phyloP scores from a whole-genome alignment of 495 filamentous ascomycete species.

The Aspergillus ellipticus region DNA sequence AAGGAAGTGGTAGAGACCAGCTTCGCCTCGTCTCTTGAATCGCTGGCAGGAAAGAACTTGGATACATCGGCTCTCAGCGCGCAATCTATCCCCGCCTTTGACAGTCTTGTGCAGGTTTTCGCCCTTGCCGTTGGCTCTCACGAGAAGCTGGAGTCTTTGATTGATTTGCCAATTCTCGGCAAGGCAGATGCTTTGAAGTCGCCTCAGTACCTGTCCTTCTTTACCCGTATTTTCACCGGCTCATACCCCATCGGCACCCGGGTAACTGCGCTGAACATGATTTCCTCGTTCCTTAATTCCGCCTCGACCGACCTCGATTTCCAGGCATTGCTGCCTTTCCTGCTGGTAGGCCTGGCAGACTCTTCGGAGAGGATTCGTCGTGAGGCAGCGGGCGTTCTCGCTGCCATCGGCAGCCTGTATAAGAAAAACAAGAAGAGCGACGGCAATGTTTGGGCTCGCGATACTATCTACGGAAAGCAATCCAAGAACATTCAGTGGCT shows the following conservation, averaged over 20 bases:
- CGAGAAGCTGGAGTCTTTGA: conserved; percentile 52
- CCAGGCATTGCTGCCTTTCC: conserved; percentile 75
- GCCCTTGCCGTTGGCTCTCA: conserved; percentile 51
- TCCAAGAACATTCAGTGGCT: conserved; percentile 56
- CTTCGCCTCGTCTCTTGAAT: conserved; percentile 36
- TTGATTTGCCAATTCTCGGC: conserved; percentile 54
- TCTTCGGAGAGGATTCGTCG: conserved; percentile 66
- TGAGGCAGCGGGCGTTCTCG: conserved; percentile 63
- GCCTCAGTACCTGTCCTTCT: conserved; percentile 71
- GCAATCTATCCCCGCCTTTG: conserved; percentile 38
- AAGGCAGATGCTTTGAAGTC: conserved; percentile 52
- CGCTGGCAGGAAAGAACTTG: conserved; percentile 28
- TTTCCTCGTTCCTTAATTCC: conserved; percentile 51
- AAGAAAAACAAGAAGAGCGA: conserved; percentile 37
- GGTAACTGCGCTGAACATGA: conserved; percentile 60
- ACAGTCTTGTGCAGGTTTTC: conserved; percentile 62
- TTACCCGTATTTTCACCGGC: conserved; percentile 69
- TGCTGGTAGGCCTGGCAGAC: conserved; percentile 70
- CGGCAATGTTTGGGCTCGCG: conserved; percentile 44
- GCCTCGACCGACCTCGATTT: conserved; percentile 55
- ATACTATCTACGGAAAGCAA: conserved; percentile 56
- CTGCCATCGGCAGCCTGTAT: conserved; percentile 44
- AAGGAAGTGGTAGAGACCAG: conserved; percentile 32
- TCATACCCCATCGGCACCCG: conserved; percentile 63
- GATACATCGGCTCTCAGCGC: conserved; percentile 34